Evolutionary conservation across 2,329 filamentous ascomycete species (phyloP), one percentile per base, ranked within the genome.

Genomic region (Colletotrichum shisoi): DNA sequence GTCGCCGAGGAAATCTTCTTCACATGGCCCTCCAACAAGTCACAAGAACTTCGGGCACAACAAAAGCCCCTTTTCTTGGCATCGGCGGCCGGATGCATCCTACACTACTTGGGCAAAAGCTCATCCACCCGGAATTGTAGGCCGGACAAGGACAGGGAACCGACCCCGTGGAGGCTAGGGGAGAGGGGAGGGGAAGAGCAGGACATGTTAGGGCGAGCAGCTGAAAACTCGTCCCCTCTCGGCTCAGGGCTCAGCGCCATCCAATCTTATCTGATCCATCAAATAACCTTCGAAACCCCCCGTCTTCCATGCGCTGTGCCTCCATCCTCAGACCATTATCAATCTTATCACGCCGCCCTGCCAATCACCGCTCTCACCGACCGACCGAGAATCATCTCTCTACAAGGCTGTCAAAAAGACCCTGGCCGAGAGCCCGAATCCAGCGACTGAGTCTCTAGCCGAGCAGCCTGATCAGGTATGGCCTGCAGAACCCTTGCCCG

Each of bases 181-280:
- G 31, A 34, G 7, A 8, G 1, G 27, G 27, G 3, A 8, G 31
- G 7, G 8, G 8, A 9, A 9, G 31, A 34, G 31, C 31, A 34
- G 40, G 13, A 44, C 17, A 24, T 11, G 17, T 15, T 11, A 62
- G 39, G 37, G 37, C 12, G n/a, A 3, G 3, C 24, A 62, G 63
- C 57, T 65, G 57, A 51, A 65, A 65, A 62, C 44, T 60, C 39
- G 51, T 17, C 27, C 8, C 44, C 42, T 37, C 2, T 49, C 44
- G 9, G 31, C n/a, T 5, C 21, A 11, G 8, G 31, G 9, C 31
- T 34, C 31, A 9, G 49, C 51, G 49, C 57, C 51, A 45, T 57
- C 63, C 58, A 66, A 63, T 66, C 58, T 66, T 66, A 66, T 66
- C 63, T 62, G 58, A 66, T 66, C 39, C 49, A 66, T 66, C 63